These are phyloP conservation scores for Fusarium sp. DNA, from an alignment of 2,329 filamentous ascomycete species.

Conservation along the genomic window DNA sequence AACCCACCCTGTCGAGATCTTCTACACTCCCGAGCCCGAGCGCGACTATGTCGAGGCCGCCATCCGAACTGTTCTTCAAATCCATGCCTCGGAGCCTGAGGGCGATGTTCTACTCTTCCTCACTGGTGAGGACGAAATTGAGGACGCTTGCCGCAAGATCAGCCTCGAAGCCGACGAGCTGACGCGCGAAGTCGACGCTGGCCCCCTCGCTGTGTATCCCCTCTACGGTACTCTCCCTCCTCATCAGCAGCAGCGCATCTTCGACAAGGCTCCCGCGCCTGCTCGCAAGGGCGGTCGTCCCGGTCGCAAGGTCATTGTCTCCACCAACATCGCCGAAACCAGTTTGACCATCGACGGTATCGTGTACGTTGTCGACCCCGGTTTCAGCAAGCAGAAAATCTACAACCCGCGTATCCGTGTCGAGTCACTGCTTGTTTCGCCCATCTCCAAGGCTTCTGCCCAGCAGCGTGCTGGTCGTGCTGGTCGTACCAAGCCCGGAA, in stretches of 20 bases:
- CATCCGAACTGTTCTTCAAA: slow-evolving; percentile 93
- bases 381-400: slow-evolving; percentile 99
- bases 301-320: slow-evolving; percentile 93
- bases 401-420: slow-evolving; percentile 98
- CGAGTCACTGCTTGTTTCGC: slow-evolving; percentile 95
- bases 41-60: slow-evolving; percentile 97
- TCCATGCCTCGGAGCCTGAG: slow-evolving; percentile 91
- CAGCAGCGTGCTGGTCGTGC: slow-evolving; percentile 98
- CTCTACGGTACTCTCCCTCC: slow-evolving; percentile 95
- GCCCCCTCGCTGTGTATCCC: slow-evolving; percentile 89
- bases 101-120: slow-evolving; percentile 95
- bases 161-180: slow-evolving; percentile 90
- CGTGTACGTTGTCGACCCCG: slow-evolving; percentile 98
- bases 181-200: slow-evolving; percentile 88
- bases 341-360: slow-evolving; percentile 98
- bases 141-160: slow-evolving; percentile 95
- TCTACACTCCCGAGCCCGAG: slow-evolving; percentile 96
- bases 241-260: slow-evolving; percentile 93
- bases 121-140: slow-evolving; percentile 98
- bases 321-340: slow-evolving; percentile 98
- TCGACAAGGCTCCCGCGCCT: slow-evolving; percentile 84
- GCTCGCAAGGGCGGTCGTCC: slow-evolving; percentile 80
- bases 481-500: slow-evolving; percentile 96
- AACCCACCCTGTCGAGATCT: slow-evolving; percentile 97
- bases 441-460: slow-evolving; percentile 96